Evolutionary conservation across 2,329 filamentous ascomycete species (phyloP).

Genomic region (Alternaria atra): DNA sequence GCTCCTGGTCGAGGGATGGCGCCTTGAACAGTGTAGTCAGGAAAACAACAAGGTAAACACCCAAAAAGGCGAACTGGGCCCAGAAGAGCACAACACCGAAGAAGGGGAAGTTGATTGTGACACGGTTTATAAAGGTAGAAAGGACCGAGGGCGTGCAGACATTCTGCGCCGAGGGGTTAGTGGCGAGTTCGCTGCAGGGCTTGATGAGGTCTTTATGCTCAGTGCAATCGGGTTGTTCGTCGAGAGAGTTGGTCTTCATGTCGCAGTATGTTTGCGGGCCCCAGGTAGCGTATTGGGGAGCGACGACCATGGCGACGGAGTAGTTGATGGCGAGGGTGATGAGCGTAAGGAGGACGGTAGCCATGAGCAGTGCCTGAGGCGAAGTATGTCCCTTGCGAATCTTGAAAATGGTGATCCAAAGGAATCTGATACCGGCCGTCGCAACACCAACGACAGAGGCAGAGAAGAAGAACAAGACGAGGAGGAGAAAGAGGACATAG

Average conservation of each 20-base stretch:
- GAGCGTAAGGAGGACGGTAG: slow-evolving; percentile 88
- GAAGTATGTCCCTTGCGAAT: slow-evolving; percentile 89
- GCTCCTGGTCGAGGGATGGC: slow-evolving; percentile 76
- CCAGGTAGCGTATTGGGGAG: slow-evolving; percentile 92
- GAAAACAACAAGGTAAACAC: slow-evolving; percentile 82
- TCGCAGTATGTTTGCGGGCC: slow-evolving; percentile 95
- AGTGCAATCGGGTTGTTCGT: slow-evolving; percentile 78
- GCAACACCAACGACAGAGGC: slow-evolving; percentile 88
- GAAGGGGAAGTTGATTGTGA: slow-evolving; percentile 93
- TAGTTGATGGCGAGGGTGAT: slow-evolving; percentile 94
- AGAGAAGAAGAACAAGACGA: slow-evolving; percentile 88
- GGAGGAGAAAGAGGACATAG: slow-evolving; percentile 85
- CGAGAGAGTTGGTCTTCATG: slow-evolving; percentile 68
- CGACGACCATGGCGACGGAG: slow-evolving; percentile 89
- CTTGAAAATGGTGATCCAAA: slow-evolving; percentile 93
- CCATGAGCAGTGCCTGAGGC: slow-evolving; percentile 89
- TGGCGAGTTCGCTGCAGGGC: slow-evolving; percentile 80
- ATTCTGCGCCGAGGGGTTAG: slow-evolving; percentile 74
- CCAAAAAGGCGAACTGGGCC: slow-evolving; percentile 93
- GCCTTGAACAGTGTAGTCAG: slow-evolving; percentile 80
- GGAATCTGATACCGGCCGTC: slow-evolving; percentile 88
- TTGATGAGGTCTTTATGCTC: slow-evolving; percentile 75
- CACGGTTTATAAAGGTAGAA: slow-evolving; percentile 90
- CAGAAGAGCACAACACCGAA: slow-evolving; percentile 95
- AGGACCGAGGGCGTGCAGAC: slow-evolving; percentile 92